These are phyloP conservation scores for Tulasnella sp. DNA, from an alignment of 768 basidiomycete species.

Conservation along the genomic window DNA sequence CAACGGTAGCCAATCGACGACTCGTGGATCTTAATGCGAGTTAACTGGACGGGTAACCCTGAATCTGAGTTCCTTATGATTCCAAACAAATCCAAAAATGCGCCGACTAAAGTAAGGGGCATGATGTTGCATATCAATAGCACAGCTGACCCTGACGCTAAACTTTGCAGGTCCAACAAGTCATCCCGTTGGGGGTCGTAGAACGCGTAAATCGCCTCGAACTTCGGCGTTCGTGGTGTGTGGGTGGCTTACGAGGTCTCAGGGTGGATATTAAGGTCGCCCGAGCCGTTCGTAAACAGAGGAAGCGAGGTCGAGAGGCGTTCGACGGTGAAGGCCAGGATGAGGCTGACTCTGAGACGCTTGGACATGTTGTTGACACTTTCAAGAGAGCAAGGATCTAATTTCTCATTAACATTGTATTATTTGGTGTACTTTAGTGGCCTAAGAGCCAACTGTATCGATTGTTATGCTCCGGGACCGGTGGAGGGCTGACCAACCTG, in stretches of 20 bases:
- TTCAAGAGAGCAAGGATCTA: too few species aligned
- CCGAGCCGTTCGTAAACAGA: too few species aligned
- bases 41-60: slow-evolving; percentile 1
- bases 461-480: too few species aligned
- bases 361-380: too few species aligned
- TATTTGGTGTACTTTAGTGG: too few species aligned
- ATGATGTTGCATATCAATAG: not conserved
- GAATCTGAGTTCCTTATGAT: not conserved
- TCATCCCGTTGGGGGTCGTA: not conserved
- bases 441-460: too few species aligned
- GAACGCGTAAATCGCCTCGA: not conserved
- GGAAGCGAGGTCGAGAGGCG: too few species aligned
- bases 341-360: too few species aligned
- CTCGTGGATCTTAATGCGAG: not conserved
- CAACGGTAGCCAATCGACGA: not conserved
- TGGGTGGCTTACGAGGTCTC: not conserved
- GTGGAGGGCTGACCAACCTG: too few species aligned
- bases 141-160: not conserved
- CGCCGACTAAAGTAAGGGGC: not conserved
- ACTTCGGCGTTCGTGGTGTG: not conserved
- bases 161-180: not conserved
- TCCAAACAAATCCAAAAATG: not conserved
- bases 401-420: too few species aligned
- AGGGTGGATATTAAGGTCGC: too few species aligned
- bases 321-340: too few species aligned